Evolutionary conservation across 306 rosid genomes (phyloP).

Genomic region (Ormosia semicastrata): DNA sequence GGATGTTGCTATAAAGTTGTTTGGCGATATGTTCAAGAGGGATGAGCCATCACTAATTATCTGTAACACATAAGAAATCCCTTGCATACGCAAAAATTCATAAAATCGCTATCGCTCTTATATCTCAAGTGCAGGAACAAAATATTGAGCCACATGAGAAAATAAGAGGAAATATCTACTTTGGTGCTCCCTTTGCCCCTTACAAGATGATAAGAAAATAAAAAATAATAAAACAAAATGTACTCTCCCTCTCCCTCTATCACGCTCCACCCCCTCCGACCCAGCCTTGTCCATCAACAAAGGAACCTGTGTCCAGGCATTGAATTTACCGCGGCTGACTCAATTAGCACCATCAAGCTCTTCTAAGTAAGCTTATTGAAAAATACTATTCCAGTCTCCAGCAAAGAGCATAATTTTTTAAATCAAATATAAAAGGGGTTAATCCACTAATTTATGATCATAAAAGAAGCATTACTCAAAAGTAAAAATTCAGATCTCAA

Average conservation of each 20-base stretch:
- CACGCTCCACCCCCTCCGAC: neutral
- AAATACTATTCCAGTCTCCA: neutral
- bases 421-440: neutral
- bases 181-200: neutral
- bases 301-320: neutral
- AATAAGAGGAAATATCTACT: neutral
- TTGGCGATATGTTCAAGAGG: too few species aligned
- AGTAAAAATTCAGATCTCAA: slow-evolving; percentile 43
- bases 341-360: neutral
- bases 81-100: neutral
- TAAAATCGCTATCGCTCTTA: neutral
- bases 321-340: neutral
- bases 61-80: neutral
- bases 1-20: too few species aligned
- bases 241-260: neutral
- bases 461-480: neutral
- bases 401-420: neutral
- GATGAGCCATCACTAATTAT: too few species aligned
- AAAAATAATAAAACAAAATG: neutral
- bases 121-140: neutral
- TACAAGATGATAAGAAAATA: neutral
- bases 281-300: neutral
- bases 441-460: neutral
- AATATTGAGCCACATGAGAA: neutral
- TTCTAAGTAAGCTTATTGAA: neutral